phyloP scores from a whole-genome alignment of 768 basidiomycete genomes.

The Suillus tomentosus region DNA sequence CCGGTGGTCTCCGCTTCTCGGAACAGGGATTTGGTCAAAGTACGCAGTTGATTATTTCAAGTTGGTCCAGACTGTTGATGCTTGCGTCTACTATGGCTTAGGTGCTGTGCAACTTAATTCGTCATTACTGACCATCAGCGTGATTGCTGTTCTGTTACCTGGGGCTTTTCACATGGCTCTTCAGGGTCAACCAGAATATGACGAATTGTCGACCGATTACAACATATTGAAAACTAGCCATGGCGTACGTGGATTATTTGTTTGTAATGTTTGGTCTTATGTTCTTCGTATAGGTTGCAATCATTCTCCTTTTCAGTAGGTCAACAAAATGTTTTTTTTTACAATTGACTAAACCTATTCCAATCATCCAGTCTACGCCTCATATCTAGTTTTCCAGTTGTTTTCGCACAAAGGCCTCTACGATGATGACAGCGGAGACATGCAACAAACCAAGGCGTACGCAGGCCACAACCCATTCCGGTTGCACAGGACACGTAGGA shows the following conservation, averaged over 20 bases:
- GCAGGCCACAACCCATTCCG: slow-evolving; percentile 39
- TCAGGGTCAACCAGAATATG: slow-evolving; percentile 20
- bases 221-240: slow-evolving; percentile 74
- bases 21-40: slow-evolving; percentile 79
- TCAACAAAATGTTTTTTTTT: slow-evolving; percentile 6
- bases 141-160: slow-evolving; percentile 76
- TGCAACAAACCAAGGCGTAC: slow-evolving; percentile 42
- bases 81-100: slow-evolving; percentile 26
- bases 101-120: slow-evolving; percentile 76
- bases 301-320: slow-evolving; percentile 78
- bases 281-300: slow-evolving; percentile 53
- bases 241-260: slow-evolving; percentile 52
- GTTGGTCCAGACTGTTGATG: slow-evolving; percentile 2
- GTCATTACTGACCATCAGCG: slow-evolving; percentile 72
- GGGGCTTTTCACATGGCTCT: slow-evolving; percentile 75
- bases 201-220: slow-evolving; percentile 36
- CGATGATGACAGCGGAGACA: slow-evolving; percentile 44
- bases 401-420: slow-evolving; percentile 81
- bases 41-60: slow-evolving; percentile 34
- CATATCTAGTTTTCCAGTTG: slow-evolving; percentile 78
- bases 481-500: neutral
- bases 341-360: slow-evolving; percentile 4
- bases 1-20: slow-evolving; percentile 73
- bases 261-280: slow-evolving; percentile 3
- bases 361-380: slow-evolving; percentile 56